Percentiles rank a stretch among this genome's conserved stretches.
phyloP scores from a whole-genome alignment of 2,329 filamentous ascomycete genomes.

The Ascosphaera aggregata region DNA sequence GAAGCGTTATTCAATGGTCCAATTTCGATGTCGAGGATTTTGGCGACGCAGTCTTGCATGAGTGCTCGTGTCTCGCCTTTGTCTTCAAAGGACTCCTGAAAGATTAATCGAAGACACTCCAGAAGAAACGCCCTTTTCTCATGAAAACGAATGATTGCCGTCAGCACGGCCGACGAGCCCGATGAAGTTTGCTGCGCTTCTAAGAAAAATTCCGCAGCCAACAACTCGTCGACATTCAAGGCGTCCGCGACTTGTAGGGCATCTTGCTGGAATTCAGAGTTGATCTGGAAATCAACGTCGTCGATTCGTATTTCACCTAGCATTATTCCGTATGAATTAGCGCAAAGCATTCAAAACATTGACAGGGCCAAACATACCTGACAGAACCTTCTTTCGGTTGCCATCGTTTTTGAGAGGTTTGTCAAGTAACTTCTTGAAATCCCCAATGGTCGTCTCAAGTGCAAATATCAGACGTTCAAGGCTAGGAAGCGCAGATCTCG shows the following conservation, averaged over 20 bases:
- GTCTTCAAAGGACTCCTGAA: conserved; percentile 42
- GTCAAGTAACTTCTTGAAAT: conserved; percentile 49
- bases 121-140: conserved; percentile 62
- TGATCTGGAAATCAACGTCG: conserved; percentile 55
- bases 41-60: conserved; percentile 31
- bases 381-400: conserved; percentile 47
- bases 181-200: conserved; percentile 46
- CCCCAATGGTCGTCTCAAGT: conserved; percentile 41
- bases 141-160: conserved; percentile 71
- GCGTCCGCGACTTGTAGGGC: conserved; percentile 66
- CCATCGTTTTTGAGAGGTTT: conserved; percentile 50
- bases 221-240: conserved; percentile 70
- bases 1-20: conserved; percentile 26
- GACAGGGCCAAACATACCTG: conserved; percentile 28
- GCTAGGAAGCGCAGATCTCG: conserved; percentile 45
- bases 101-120: conserved; percentile 58
- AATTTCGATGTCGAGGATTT: conserved; percentile 34
- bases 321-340: not conserved
- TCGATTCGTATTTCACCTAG: conserved; percentile 53
- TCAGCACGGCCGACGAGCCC: conserved; percentile 51
- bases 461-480: conserved; percentile 43
- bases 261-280: conserved; percentile 68
- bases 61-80: conserved; percentile 32
- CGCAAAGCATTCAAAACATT: conserved; percentile 6
- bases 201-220: conserved; percentile 55